Base-by-base conservation (phyloP, 2,329 filamentous ascomycete species). In the Clonostachys sp. region DNA sequence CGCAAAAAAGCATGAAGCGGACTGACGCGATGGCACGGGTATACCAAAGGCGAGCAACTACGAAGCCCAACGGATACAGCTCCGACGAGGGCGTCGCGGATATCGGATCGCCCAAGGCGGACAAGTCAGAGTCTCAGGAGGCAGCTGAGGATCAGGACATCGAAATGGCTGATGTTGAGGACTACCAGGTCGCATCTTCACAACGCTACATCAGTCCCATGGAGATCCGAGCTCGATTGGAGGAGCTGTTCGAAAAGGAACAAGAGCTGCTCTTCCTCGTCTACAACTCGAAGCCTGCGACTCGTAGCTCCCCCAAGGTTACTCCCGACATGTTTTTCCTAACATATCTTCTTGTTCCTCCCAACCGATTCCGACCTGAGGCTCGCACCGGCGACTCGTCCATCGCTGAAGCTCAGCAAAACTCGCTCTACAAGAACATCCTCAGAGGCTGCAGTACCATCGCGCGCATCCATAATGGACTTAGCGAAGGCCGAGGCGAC, bases 241-340 rank as follows among this genome's bases (percentile, higher is more conserved):
- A 75, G 6, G 76, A 91, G 49, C 76, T 99, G 1, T 97, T 99
- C 61, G 80, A 90, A 53, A 88, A 90, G 51, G 94, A 99, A 61
- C 81, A 86, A 52, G 90, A 96, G 41, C 77, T 99, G 34, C 65
- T 99, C 41, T 77, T 83, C 14, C 74, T 96, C n/a, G 72, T 99
- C 5, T 99, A 96, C 68, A 87, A 84, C 61, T 86, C 89, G 16
- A 84, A 86, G 49, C 82, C 86, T 5, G 64, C 66, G 9, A 72
- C 77, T 5, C 84, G 81, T 61, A 80, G 77, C 48, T 68, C 74
- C 36, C 68, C 68, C 7, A 71, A 71, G 16, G 73, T 90, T n/a
- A 83, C 74, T 3, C 81, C 89, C 2, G 88, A 96, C 55, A 96
- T 97, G 84, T 97, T 99, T 70, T 99, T 99, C 69, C 75, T 97